These are phyloP conservation scores for Paradendryphiella salina DNA, from an alignment of 2,329 filamentous ascomycete genomes.

Conservation along the genomic window DNA sequence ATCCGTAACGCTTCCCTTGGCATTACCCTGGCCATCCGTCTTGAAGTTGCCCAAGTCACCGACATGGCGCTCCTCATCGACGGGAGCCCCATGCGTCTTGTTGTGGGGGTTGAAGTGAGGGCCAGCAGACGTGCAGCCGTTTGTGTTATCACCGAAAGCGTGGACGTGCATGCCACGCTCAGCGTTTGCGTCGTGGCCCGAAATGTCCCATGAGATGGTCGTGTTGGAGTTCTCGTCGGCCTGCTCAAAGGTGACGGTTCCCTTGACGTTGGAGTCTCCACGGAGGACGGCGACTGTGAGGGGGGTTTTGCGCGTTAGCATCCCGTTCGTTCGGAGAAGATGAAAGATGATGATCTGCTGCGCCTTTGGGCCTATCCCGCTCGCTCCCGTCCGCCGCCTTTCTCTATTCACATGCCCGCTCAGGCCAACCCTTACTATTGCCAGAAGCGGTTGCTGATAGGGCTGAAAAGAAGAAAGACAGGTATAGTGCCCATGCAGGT, in stretches of 20 bases:
- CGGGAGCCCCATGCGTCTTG: conserved; percentile 89
- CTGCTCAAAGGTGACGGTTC: conserved; percentile 96
- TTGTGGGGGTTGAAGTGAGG: conserved; percentile 98
- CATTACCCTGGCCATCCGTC: conserved; percentile 90
- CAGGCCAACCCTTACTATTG: background rate
- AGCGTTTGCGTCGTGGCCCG: conserved; percentile 89
- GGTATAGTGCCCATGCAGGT: background rate
- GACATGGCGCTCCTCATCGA: conserved; percentile 85
- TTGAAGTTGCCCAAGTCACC: conserved; percentile 97
- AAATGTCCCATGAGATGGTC: conserved; percentile 88
- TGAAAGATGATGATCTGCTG: background rate
- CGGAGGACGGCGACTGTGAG: conserved; percentile 86
- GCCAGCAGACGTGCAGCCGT: conserved; percentile 97
- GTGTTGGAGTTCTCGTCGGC: conserved; percentile 78
- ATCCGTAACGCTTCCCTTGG: conserved; percentile 79
- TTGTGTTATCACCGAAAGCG: conserved; percentile 99
- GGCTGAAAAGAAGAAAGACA: background rate
- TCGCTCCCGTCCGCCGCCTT: background rate
- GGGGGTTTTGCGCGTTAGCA: conserved; percentile 4
- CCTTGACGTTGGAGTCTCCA: conserved; percentile 94
- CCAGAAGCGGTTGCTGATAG: background rate
- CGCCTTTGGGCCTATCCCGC: background rate
- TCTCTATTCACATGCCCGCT: background rate
- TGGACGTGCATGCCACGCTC: conserved; percentile 98
- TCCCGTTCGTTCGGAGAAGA: background rate